A percentile compares a stretch with the other conserved stretches of the same genome.
Evolutionary conservation across 192 early-diverging fungal species (phyloP).

Genomic region (Gaertneriomyces sp.): DNA sequence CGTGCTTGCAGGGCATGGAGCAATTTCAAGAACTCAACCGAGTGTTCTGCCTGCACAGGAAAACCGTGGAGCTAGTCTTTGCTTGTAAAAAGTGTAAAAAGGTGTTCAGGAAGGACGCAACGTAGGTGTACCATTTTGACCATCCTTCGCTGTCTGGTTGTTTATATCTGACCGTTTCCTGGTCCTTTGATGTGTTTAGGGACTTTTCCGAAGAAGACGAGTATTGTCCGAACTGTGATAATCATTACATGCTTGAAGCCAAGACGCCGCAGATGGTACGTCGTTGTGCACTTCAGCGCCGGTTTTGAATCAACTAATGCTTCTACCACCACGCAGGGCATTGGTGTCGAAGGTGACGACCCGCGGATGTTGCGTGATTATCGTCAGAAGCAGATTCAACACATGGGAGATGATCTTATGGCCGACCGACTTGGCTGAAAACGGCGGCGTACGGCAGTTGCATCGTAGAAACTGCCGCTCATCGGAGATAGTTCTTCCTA

Average conservation of each 20-base stretch:
- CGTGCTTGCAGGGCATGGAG: not conserved
- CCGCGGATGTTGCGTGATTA: slow-evolving; percentile 60
- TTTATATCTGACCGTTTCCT: not conserved
- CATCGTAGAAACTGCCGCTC: too few relatives aligned
- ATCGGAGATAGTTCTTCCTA: too few relatives aligned
- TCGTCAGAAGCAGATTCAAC: slow-evolving; percentile 36
- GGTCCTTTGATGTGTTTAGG: slow-evolving; percentile 40
- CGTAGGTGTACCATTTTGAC: slow-evolving; percentile 25
- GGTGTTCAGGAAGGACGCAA: slow-evolving; percentile 89
- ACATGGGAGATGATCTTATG: slow-evolving; percentile 44
- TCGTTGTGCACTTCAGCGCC: not conserved
- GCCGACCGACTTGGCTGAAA: slow-evolving; percentile 42
- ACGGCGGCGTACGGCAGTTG: too few relatives aligned
- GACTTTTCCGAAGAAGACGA: slow-evolving; percentile 94
- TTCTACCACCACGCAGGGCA: slow-evolving; percentile 27
- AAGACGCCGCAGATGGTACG: slow-evolving; percentile 74
- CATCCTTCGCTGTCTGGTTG: not conserved
- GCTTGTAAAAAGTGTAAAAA: slow-evolving; percentile 99
- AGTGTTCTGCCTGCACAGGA: slow-evolving; percentile 34
- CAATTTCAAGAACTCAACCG: not conserved
- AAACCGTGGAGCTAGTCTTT: slow-evolving; percentile 89
- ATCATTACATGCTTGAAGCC: slow-evolving; percentile 93
- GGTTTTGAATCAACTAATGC: not conserved
- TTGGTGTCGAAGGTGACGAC: slow-evolving; percentile 94
- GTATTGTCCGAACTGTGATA: slow-evolving; percentile 97